Conservation (phyloP, 2,329 filamentous ascomycete species). For the Penicillium paneum region DNA sequence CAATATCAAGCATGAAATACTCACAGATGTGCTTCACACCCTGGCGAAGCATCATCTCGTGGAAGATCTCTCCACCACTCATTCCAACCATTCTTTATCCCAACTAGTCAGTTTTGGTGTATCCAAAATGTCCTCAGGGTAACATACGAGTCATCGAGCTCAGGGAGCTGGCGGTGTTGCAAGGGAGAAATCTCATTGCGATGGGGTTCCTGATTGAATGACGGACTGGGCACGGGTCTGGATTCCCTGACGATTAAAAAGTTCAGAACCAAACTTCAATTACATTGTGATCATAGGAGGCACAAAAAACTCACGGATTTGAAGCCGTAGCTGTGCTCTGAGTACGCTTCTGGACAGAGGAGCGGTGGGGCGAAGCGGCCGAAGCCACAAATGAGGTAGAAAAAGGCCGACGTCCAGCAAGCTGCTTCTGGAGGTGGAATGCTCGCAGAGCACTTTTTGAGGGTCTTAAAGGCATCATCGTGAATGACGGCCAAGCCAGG, state of each 20-base stretch:
- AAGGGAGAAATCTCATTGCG: constrained; percentile 67
- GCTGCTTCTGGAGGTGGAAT: constrained; percentile 43
- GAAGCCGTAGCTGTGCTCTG: constrained; percentile 51
- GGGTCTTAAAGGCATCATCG: constrained; percentile 52
- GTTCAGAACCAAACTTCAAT: constrained; percentile 11
- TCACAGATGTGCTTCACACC: constrained; percentile 90
- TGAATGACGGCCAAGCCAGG: constrained; percentile 37
- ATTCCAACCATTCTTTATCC: constrained; percentile 76
- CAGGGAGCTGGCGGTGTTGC: constrained; percentile 56
- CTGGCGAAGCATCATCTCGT: constrained; percentile 97
- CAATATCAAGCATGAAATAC: constrained; percentile 41
- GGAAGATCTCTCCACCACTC: constrained; percentile 94
- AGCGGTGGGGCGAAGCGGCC: constrained; percentile 47
- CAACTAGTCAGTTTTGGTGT: constrained; percentile 3
- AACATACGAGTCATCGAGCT: constrained; percentile 78
- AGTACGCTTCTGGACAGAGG: constrained; percentile 42
- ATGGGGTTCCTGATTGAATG: constrained; percentile 53
- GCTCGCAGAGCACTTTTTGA: constrained; percentile 50
- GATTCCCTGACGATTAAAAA: constrained; percentile 44
- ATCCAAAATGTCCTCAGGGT: background rate
- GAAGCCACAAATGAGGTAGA: constrained; percentile 46
- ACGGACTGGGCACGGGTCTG: constrained; percentile 61
- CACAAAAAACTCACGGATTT: constrained; percentile 50
- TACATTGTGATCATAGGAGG: constrained; percentile 5
- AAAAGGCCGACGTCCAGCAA: constrained; percentile 40